Conservation (phyloP, 2,329 filamentous ascomycete species). For the Emydomyces testavorans region DNA sequence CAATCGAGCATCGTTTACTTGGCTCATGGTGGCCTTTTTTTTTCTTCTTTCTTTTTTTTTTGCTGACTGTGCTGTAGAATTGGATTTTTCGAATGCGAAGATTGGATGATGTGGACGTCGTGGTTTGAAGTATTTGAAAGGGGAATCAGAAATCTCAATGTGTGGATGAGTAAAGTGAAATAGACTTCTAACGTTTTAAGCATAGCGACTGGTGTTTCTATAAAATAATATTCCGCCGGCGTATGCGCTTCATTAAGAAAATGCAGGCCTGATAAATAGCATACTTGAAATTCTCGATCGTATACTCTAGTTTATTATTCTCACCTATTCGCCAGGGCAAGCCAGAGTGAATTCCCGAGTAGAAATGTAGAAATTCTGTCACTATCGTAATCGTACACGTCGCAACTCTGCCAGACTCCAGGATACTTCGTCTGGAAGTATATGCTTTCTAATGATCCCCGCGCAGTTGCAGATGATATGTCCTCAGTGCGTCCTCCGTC, state of each 20-base stretch:
- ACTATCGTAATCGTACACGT: neutral
- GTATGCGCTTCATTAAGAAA: neutral
- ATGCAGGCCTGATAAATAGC: neutral
- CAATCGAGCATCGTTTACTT: too few species aligned
- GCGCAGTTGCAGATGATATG: slow-evolving; percentile 45
- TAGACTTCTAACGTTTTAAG: neutral
- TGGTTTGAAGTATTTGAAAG: neutral
- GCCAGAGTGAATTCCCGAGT: neutral
- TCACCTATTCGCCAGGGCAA: too few species aligned
- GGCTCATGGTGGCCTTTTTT: slow-evolving; percentile 7
- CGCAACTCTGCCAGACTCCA: neutral
- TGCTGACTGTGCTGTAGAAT: slow-evolving; percentile 36
- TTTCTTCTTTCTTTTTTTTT: neutral
- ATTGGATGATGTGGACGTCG: slow-evolving; percentile 35
- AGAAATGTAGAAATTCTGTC: neutral
- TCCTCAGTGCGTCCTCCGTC: slow-evolving; percentile 47
- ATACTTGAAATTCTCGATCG: neutral
- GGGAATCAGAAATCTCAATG: neutral
- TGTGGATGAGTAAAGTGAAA: slow-evolving; percentile 2
- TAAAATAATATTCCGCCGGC: neutral
- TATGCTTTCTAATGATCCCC: slow-evolving; percentile 13
- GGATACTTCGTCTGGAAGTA: too few species aligned
- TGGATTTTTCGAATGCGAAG: slow-evolving; percentile 57
- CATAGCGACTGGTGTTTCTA: neutral
- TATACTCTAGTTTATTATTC: too few species aligned